A percentile compares a stretch with the other conserved stretches of the same genome.
Evolutionary conservation across 2,329 filamentous ascomycete genomes (phyloP).

Genomic region (Aspergillus ruber): DNA sequence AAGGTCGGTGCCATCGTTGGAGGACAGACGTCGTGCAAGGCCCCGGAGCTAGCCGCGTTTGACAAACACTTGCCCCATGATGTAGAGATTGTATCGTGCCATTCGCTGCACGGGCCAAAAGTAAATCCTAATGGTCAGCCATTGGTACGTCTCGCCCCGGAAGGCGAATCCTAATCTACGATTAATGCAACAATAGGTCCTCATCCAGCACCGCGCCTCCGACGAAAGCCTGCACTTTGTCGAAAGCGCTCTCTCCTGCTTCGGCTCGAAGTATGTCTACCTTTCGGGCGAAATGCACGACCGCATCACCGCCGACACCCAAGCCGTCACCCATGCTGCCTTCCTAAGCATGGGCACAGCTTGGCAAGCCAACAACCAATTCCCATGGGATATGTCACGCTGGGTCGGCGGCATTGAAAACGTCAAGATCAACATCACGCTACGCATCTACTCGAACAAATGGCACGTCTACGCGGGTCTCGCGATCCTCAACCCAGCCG

Average conservation of each 20-base stretch:
- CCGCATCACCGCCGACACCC: slow-evolving; percentile 94
- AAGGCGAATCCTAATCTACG: neutral
- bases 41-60: slow-evolving; percentile 89
- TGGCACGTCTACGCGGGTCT: slow-evolving; percentile 99
- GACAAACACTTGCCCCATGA: slow-evolving; percentile 80
- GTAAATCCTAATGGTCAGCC: slow-evolving; percentile 86
- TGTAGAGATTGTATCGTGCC: slow-evolving; percentile 89
- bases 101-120: slow-evolving; percentile 89
- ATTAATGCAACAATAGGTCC: slow-evolving; percentile 44
- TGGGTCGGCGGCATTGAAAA: slow-evolving; percentile 98
- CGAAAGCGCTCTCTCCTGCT: slow-evolving; percentile 71
- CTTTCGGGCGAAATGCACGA: slow-evolving; percentile 85
- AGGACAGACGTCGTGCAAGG: slow-evolving; percentile 97
- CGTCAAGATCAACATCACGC: slow-evolving; percentile 96
- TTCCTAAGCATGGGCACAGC: slow-evolving; percentile 97
- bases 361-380: slow-evolving; percentile 91
- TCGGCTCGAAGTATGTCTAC: slow-evolving; percentile 79
- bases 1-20: slow-evolving; percentile 93
- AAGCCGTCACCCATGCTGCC: slow-evolving; percentile 94
- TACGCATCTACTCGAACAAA: slow-evolving; percentile 96
- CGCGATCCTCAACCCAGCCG: slow-evolving; percentile 91
- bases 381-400: slow-evolving; percentile 93
- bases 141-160: slow-evolving; percentile 54
- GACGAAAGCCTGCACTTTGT: slow-evolving; percentile 71
- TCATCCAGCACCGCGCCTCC: slow-evolving; percentile 88